Conservation (phyloP, 2,329 filamentous ascomycete species). For the Hypoxylon sp. region DNA sequence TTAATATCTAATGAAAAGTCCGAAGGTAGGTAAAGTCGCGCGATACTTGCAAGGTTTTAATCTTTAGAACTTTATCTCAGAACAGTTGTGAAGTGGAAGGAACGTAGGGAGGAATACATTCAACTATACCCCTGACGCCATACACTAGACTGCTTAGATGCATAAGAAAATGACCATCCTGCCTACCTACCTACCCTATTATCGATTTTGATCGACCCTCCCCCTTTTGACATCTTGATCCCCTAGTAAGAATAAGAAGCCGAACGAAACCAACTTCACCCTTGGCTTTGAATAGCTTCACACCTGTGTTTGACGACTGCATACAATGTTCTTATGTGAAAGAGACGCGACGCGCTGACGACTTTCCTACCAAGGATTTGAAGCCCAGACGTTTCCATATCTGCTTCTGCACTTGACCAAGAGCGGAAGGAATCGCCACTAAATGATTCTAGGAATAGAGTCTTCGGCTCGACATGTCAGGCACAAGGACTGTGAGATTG, state of each 20-base stretch:
- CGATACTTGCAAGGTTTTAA: too few species aligned
- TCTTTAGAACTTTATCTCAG: too few species aligned
- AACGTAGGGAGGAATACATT: background rate
- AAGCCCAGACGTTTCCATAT: constrained; percentile 18
- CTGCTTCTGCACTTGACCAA: constrained; percentile 16
- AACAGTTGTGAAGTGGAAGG: too few species aligned
- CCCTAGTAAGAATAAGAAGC: too few species aligned
- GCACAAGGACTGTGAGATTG: constrained; percentile 11
- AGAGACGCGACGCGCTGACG: constrained; percentile 17
- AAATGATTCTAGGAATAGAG: constrained; percentile 5
- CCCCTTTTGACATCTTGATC: too few species aligned
- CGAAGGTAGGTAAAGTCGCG: too few species aligned
- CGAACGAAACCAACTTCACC: too few species aligned
- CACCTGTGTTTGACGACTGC: background rate
- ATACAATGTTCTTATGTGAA: constrained; percentile 15
- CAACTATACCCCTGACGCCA: too few species aligned
- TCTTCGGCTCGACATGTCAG: constrained; percentile 1
- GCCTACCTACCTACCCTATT: too few species aligned
- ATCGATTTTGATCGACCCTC: background rate
- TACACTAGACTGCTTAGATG: background rate
- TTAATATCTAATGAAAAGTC: too few species aligned
- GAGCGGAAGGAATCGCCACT: constrained; percentile 25
- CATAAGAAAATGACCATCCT: too few species aligned
- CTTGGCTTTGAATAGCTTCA: background rate
- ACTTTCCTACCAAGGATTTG: constrained; percentile 7